Evolutionary conservation across 805 yeast species (phyloP).

Genomic region (Deakozyma indianensis): DNA sequence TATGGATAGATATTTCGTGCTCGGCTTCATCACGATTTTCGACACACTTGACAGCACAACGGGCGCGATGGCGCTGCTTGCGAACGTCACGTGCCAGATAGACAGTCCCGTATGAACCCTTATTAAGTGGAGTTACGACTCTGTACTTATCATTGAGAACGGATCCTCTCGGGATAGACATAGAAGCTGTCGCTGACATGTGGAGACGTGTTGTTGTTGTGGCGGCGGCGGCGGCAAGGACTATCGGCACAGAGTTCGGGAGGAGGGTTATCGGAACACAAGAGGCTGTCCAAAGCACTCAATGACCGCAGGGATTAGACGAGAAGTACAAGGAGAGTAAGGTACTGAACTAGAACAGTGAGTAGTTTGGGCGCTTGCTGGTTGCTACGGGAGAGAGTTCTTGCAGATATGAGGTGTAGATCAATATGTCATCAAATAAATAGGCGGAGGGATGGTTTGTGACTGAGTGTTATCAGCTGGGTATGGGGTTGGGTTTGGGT

Average conservation of each 20-base stretch:
- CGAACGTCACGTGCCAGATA: slow-evolving; percentile 62
- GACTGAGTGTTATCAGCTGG: not conserved
- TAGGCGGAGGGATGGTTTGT: not conserved
- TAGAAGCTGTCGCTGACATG: not conserved
- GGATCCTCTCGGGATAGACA: not conserved
- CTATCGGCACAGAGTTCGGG: too few species aligned
- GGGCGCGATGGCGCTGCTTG: slow-evolving; percentile 6
- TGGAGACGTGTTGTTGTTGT: too few species aligned
- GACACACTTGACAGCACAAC: not conserved
- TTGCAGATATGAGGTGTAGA: not conserved
- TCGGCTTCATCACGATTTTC: slow-evolving; percentile 9
- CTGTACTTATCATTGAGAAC: slow-evolving; percentile 48
- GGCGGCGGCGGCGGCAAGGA: too few species aligned
- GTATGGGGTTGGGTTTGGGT: not conserved
- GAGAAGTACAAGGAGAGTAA: too few species aligned
- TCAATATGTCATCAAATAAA: not conserved
- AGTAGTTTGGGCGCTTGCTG: too few species aligned
- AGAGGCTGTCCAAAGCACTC: too few species aligned
- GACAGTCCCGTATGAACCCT: slow-evolving; percentile 89
- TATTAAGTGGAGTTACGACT: slow-evolving; percentile 50
- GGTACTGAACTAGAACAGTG: too few species aligned
- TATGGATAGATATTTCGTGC: slow-evolving; percentile 58
- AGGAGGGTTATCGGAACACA: too few species aligned
- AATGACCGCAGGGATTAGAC: too few species aligned
- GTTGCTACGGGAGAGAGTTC: too few species aligned